A percentile compares a stretch with the other conserved stretches of the same genome.
These are phyloP conservation scores for Posidonia oceanica DNA, from an alignment of 116 monocot genomes.

Conservation along the genomic window DNA sequence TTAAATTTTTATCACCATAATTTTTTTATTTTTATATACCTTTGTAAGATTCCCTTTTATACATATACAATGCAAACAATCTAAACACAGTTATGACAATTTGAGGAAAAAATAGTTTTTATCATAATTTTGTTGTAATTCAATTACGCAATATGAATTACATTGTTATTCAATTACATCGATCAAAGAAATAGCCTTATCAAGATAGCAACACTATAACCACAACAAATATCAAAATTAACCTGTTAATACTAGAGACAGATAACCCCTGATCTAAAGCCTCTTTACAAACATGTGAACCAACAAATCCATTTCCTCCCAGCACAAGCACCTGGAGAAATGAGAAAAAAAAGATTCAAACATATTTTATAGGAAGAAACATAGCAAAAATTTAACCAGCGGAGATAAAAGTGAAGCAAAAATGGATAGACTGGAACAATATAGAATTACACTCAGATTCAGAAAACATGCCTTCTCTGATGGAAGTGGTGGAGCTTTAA, in stretches of 20 bases:
- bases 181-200: too few species aligned
- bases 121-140: too few species aligned
- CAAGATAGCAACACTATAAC: too few species aligned
- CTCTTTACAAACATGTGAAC: constrained; percentile 91
- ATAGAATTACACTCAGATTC: background rate
- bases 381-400: background rate
- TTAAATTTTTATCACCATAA: too few species aligned
- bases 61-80: too few species aligned
- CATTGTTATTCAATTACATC: too few species aligned
- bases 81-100: too few species aligned
- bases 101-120: too few species aligned
- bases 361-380: background rate
- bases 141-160: too few species aligned
- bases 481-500: constrained; percentile 41
- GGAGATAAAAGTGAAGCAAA: background rate
- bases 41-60: too few species aligned
- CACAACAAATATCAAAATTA: too few species aligned
- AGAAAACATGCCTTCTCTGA: constrained; percentile 44
- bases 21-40: too few species aligned
- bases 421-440: background rate
- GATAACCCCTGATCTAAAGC: constrained; percentile 62
- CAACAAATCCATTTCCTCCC: constrained; percentile 98
- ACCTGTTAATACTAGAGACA: constrained; percentile 95
- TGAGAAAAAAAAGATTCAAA: constrained; percentile 3
- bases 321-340: constrained; percentile 66